phyloP scores from a whole-genome alignment of 208 protist genomes.

The Wallacemonas sp. region DNA sequence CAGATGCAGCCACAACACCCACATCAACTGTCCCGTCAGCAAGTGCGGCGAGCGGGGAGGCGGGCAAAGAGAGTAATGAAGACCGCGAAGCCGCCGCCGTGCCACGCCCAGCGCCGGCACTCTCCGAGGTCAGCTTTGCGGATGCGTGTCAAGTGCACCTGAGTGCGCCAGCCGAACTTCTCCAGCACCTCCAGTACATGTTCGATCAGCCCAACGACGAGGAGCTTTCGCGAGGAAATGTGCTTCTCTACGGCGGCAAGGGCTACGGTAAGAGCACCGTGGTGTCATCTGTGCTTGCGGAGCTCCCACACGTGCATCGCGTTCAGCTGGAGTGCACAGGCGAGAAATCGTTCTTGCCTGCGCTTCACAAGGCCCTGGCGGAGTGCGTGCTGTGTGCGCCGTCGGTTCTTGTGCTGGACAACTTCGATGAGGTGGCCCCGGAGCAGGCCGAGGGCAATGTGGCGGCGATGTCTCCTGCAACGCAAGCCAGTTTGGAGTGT shows the following conservation, averaged over 20 bases:
- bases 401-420: constrained; percentile 83
- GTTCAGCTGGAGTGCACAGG: constrained; percentile 62
- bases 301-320: constrained; percentile 48
- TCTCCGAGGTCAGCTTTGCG: not conserved
- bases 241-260: constrained; percentile 79
- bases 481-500: constrained; percentile 58
- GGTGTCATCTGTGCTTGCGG: constrained; percentile 40
- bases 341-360: constrained; percentile 38
- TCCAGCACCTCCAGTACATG: constrained; percentile 30
- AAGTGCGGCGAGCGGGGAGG: not conserved
- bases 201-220: constrained; percentile 49
- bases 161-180: not conserved
- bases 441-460: constrained; percentile 74
- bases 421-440: constrained; percentile 79
- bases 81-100: not conserved
- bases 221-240: constrained; percentile 49
- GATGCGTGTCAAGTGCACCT: constrained; percentile 9
- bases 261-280: constrained; percentile 85
- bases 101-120: not conserved
- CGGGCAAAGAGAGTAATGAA: not conserved
- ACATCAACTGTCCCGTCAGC: not conserved
- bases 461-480: constrained; percentile 56
- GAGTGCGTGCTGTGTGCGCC: constrained; percentile 80
- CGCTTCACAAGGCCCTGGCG: constrained; percentile 46
- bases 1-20: not conserved